Percentiles rank a stretch among this genome's conserved stretches.
Conservation (phyloP, 1,284 basidiomycete species). For the Malassezia brasiliensis region DNA sequence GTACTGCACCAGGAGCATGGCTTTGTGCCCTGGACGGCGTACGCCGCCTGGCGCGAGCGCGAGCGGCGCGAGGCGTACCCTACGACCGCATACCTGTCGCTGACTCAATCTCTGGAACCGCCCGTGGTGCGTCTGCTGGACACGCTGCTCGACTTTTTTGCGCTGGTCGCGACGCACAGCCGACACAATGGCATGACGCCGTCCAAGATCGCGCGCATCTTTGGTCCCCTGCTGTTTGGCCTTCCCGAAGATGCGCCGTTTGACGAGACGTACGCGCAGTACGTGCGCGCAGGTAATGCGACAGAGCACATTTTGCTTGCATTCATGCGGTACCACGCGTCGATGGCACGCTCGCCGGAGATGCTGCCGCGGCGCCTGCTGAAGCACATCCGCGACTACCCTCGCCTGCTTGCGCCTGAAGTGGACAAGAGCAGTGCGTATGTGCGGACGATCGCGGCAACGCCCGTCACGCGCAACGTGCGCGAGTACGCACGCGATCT, state of each 20-base stretch:
- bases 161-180: conserved; percentile 39
- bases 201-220: conserved; percentile 31
- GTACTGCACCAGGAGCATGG: conserved; percentile 43
- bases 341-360: conserved; percentile 10
- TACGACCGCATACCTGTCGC: conserved; percentile 22
- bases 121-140: conserved; percentile 27
- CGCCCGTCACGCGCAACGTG: conserved; percentile 37
- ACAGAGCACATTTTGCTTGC: conserved; percentile 43
- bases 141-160: conserved; percentile 39
- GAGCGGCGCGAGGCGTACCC: conserved; percentile 28
- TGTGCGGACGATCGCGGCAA: conserved; percentile 33
- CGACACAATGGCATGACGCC: conserved; percentile 47
- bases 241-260: conserved; percentile 46
- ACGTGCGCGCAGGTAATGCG: conserved; percentile 37
- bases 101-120: conserved; percentile 21
- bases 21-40: conserved; percentile 37
- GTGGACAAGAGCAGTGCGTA: conserved; percentile 20
- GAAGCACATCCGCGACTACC: conserved; percentile 37
- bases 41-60: conserved; percentile 37
- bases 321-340: conserved; percentile 35
- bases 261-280: conserved; percentile 39
- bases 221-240: conserved; percentile 41
- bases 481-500: conserved; percentile 39
- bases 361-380: conserved; percentile 30
- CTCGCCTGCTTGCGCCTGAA: conserved; percentile 29